Evolutionary conservation across 192 early-diverging fungal genomes (phyloP), one percentile per base, ranked within the genome.

Genomic region (Lobosporangium transversale): DNA sequence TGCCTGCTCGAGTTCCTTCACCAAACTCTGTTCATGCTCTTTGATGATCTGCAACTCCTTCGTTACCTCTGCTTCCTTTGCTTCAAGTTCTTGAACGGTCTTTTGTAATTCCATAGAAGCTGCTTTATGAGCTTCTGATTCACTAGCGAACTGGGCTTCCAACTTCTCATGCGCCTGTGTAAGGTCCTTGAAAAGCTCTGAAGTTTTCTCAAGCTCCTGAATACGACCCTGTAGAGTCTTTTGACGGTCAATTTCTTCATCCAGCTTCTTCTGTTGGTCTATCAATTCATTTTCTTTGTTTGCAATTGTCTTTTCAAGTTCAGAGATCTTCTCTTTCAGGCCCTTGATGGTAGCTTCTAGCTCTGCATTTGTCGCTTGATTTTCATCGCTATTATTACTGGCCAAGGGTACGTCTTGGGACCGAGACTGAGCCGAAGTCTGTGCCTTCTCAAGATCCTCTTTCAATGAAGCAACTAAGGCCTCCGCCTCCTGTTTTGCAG

Each of bases 401-500:
- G 23, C 32, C 23, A 4, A 37, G 4, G 51, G 6, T 2, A n/a
- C 3, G 6, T 12, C 8, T 33, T 26, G 5, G 18, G 56, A 4
- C n/a, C n/a, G n/a, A n/a, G n/a, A n/a, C n/a, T n/a, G n/a, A n/a
- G n/a, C n/a, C n/a, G n/a, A n/a, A n/a, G n/a, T n/a, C 30, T 60
- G 63, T 29, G 58, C 71, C 43, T 56, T 66, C 62, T 76, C 73
- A 17, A 76, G 73, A 10, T 67, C 58, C 1, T 42, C 53, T 24
- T 62, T 66, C 27, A 76, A 48, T 2, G 64, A 44, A 18, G 29
- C 58, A 42, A 67, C 45, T 45, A 67, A 31, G 4, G 73, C 63
- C 30, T 76, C 73, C 4, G 73, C 73, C 18, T 66, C 73, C 20
- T 76, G 73, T 42, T 76, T 76, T 15, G 73, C 73, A 18, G 62